Evolutionary conservation across 352 stramenopile species (phyloP).

Genomic region (Thalassiosira mediterranea): DNA sequence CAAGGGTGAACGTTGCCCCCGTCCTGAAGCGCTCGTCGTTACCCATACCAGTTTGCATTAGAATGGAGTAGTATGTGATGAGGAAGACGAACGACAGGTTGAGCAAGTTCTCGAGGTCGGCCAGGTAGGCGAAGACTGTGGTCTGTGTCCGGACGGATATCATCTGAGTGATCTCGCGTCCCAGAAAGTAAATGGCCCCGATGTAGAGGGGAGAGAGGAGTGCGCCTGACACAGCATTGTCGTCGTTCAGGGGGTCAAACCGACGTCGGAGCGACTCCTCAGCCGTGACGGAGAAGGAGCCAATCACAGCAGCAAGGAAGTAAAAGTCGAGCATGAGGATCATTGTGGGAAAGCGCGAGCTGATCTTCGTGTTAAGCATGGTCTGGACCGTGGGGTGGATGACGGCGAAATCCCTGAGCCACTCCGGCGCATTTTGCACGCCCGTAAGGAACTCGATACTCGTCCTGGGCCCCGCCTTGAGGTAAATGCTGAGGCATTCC

Average conservation of each 20-base stretch:
- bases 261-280: constrained; percentile 62
- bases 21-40: constrained; percentile 53
- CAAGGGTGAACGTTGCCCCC: constrained; percentile 55
- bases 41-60: constrained; percentile 55
- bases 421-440: constrained; percentile 75
- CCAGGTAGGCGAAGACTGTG: constrained; percentile 25
- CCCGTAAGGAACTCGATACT: constrained; percentile 75
- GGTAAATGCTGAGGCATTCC: constrained; percentile 72
- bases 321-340: constrained; percentile 75
- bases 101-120: constrained; percentile 64
- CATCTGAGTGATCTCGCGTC: constrained; percentile 75
- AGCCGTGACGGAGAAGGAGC: constrained; percentile 69
- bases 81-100: constrained; percentile 68
- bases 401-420: constrained; percentile 75
- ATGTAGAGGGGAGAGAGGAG: constrained; percentile 60
- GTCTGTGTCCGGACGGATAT: constrained; percentile 31
- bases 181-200: constrained; percentile 70
- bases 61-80: constrained; percentile 60
- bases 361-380: constrained; percentile 80
- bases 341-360: constrained; percentile 72
- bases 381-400: constrained; percentile 71
- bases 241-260: background rate
- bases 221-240: constrained; percentile 7
- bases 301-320: constrained; percentile 68
- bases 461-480: constrained; percentile 56